Conservation (phyloP, 768 basidiomycete genomes). For the Mycena kentingensis region DNA sequence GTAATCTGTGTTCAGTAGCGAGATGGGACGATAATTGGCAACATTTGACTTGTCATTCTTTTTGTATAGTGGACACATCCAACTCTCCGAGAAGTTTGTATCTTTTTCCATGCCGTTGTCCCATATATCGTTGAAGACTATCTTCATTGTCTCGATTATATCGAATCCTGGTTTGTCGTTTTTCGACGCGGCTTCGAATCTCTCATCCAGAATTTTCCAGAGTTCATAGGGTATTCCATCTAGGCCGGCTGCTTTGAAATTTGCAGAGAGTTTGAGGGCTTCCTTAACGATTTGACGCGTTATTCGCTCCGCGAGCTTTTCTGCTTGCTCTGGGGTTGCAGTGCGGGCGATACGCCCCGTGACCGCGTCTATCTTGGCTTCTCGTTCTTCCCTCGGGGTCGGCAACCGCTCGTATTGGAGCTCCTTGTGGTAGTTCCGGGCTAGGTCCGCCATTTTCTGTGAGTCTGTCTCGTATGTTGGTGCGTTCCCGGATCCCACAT, state of each 20-base stretch:
- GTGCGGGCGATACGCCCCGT: background rate
- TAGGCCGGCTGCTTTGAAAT: background rate
- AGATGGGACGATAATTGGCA: conserved; percentile 2
- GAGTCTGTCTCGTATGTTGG: background rate
- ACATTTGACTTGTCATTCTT: conserved; percentile 4
- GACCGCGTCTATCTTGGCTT: background rate
- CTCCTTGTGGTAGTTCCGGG: conserved; percentile 3
- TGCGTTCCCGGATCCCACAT: background rate
- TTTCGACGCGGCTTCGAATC: background rate
- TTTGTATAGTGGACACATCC: conserved; percentile 10
- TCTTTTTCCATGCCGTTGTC: background rate
- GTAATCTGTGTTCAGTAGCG: conserved; percentile 13
- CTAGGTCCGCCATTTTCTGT: conserved; percentile 11
- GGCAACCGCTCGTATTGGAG: conserved; percentile 7
- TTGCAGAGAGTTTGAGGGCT: background rate
- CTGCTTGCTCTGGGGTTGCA: background rate
- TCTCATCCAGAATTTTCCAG: conserved; percentile 1
- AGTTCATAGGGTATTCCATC: conserved; percentile 21
- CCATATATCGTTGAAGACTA: conserved; percentile 19
- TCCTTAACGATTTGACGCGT: background rate
- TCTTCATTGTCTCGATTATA: background rate
- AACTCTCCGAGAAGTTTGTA: conserved; percentile 10
- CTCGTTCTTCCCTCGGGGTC: background rate
- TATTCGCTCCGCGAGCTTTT: background rate
- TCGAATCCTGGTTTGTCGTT: conserved; percentile 5